Evolutionary conservation across 805 yeast species (phyloP).

Genomic region (Yamadazyma phyllophila): DNA sequence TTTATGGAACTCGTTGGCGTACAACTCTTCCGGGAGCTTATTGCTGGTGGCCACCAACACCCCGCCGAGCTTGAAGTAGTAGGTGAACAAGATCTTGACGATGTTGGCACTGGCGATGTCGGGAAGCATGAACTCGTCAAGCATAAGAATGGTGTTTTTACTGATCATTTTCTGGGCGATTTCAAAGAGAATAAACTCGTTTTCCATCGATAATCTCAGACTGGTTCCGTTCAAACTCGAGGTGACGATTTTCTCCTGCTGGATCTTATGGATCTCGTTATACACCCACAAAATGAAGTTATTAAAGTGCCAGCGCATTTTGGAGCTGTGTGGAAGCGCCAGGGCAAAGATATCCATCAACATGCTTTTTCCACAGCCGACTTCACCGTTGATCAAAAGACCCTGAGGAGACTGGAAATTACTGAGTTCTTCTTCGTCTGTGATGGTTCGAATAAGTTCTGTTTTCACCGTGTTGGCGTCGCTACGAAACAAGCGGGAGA

Average conservation of each 20-base stretch:
- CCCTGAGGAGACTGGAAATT: conserved; percentile 64
- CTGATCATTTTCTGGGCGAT: conserved; percentile 63
- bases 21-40: conserved; percentile 68
- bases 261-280: conserved; percentile 56
- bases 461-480: conserved; percentile 29
- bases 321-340: conserved; percentile 59
- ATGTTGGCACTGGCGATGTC: conserved; percentile 74
- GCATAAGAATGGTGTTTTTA: conserved; percentile 54
- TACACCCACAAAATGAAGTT: conserved; percentile 69
- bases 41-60: conserved; percentile 74
- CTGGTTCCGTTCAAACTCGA: conserved; percentile 21
- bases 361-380: conserved; percentile 76
- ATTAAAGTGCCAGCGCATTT: conserved; percentile 69
- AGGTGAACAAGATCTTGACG: conserved; percentile 60
- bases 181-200: conserved; percentile 64
- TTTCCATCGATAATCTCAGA: conserved; percentile 43
- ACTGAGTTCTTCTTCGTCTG: conserved; percentile 59
- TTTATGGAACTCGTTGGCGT: conserved; percentile 62
- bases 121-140: conserved; percentile 77
- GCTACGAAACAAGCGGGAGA: conserved; percentile 21
- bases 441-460: conserved; percentile 48
- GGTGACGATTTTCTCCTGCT: conserved; percentile 41
- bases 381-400: conserved; percentile 59
- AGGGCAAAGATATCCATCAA: conserved; percentile 69
- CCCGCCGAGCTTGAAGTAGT: conserved; percentile 71